Conservation (phyloP, 306 rosid genomes). For the Glycyrrhiza uralensis region DNA sequence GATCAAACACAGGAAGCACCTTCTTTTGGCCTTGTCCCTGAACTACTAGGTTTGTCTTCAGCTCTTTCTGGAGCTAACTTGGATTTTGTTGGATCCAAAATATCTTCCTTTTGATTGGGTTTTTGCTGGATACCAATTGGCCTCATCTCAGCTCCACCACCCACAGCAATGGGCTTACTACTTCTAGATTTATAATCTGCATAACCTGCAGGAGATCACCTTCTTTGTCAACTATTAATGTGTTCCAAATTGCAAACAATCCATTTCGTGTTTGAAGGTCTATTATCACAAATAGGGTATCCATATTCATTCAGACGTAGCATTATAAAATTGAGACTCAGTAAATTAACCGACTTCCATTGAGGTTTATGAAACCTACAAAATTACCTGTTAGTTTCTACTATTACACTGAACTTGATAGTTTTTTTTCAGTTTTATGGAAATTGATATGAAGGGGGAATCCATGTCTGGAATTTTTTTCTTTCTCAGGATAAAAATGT, state of each 20-base stretch:
- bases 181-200: conserved; percentile 34
- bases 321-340: neutral
- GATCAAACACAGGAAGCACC: conserved; percentile 42
- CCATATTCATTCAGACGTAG: neutral
- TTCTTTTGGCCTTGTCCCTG: conserved; percentile 82
- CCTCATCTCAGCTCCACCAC: conserved; percentile 31
- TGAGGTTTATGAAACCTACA: neutral
- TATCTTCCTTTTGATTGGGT: conserved; percentile 32
- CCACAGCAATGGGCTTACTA: conserved; percentile 32
- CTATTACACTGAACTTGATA: no score
- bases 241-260: neutral
- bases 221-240: conserved; percentile 22
- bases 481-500: no score
- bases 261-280: neutral
- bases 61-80: conserved; percentile 34
- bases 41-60: conserved; percentile 74
- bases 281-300: neutral
- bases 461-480: no score
- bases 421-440: no score
- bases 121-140: conserved; percentile 38
- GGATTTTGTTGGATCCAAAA: conserved; percentile 25
- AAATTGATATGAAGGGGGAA: no score
- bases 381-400: neutral
- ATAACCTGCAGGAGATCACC: conserved; percentile 40
- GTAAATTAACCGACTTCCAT: neutral